These are phyloP conservation scores for Echites panduratus DNA, from an alignment of 257 asterid species.

Conservation along the genomic window DNA sequence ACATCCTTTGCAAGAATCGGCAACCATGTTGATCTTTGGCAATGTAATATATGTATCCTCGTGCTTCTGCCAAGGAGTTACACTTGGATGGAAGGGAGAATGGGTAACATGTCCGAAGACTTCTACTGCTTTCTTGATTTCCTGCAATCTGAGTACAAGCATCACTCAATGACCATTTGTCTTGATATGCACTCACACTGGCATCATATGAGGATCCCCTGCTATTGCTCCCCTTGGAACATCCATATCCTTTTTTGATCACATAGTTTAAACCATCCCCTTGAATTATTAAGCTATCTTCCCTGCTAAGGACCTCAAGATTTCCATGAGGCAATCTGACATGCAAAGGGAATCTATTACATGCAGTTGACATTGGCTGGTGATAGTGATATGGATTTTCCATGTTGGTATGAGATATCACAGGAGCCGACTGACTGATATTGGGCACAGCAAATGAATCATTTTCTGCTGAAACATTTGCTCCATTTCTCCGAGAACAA, in stretches of 20 bases:
- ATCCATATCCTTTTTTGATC: slow-evolving; percentile 29
- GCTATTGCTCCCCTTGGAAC: slow-evolving; percentile 20
- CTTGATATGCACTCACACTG: slow-evolving; percentile 30
- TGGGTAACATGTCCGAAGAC: slow-evolving; percentile 24
- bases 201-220: slow-evolving; percentile 26
- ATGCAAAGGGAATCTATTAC: slow-evolving; percentile 26
- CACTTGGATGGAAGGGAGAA: slow-evolving; percentile 38
- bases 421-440: slow-evolving; percentile 26
- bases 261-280: slow-evolving; percentile 36
- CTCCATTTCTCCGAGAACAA: slow-evolving; percentile 31
- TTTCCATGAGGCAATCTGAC: slow-evolving; percentile 34
- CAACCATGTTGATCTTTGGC: slow-evolving; percentile 97
- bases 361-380: slow-evolving; percentile 25
- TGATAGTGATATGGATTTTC: slow-evolving; percentile 28
- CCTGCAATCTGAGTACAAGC: slow-evolving; percentile 22
- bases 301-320: slow-evolving; percentile 30
- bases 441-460: slow-evolving; percentile 26
- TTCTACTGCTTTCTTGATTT: slow-evolving; percentile 23
- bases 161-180: slow-evolving; percentile 30
- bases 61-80: slow-evolving; percentile 50
- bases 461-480: slow-evolving; percentile 25
- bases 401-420: slow-evolving; percentile 20
- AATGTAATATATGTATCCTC: slow-evolving; percentile 40
- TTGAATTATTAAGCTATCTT: slow-evolving; percentile 48
- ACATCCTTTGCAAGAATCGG: slow-evolving; percentile 76